Percentiles rank a stretch among this genome's conserved stretches.
These are phyloP conservation scores for Posidonia australis DNA, from an alignment of 106 monocot genomes.

Conservation along the genomic window DNA sequence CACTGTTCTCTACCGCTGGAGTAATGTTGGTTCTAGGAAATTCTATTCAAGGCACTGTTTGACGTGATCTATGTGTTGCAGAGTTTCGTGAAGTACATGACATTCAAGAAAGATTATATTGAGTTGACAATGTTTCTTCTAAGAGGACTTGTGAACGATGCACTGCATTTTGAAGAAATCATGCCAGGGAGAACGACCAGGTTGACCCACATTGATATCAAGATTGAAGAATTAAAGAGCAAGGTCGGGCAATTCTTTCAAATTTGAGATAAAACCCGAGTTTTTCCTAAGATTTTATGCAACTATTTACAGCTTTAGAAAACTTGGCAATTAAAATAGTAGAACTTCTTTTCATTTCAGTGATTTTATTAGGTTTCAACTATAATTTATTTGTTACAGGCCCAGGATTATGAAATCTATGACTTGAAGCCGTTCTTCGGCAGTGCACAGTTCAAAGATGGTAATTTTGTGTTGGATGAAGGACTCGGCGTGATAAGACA, in stretches of 20 bases:
- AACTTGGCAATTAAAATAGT: neutral
- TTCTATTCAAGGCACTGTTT: neutral
- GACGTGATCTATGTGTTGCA: slow-evolving; percentile 15
- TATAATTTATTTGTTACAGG: slow-evolving; percentile 32
- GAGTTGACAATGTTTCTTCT: slow-evolving; percentile 75
- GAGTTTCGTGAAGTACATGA: slow-evolving; percentile 92
- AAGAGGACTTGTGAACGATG: slow-evolving; percentile 68
- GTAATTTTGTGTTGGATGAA: slow-evolving; percentile 72
- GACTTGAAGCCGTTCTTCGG: slow-evolving; percentile 85
- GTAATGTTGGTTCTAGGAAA: neutral
- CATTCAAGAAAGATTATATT: slow-evolving; percentile 91
- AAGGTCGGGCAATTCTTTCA: slow-evolving; percentile 35
- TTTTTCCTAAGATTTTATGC: neutral
- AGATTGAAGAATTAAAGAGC: slow-evolving; percentile 63
- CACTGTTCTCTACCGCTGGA: neutral
- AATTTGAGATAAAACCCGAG: neutral
- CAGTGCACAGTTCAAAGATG: slow-evolving; percentile 47
- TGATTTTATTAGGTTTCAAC: neutral
- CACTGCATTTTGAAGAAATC: slow-evolving; percentile 76
- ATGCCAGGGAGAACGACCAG: slow-evolving; percentile 39
- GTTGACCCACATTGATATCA: slow-evolving; percentile 66
- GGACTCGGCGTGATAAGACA: slow-evolving; percentile 56
- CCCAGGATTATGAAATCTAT: slow-evolving; percentile 86
- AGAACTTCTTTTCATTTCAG: neutral
- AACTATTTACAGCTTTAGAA: neutral